These are phyloP conservation scores for Capsella rubella DNA, from an alignment of 441 rosid genomes.

Conservation along the genomic window DNA sequence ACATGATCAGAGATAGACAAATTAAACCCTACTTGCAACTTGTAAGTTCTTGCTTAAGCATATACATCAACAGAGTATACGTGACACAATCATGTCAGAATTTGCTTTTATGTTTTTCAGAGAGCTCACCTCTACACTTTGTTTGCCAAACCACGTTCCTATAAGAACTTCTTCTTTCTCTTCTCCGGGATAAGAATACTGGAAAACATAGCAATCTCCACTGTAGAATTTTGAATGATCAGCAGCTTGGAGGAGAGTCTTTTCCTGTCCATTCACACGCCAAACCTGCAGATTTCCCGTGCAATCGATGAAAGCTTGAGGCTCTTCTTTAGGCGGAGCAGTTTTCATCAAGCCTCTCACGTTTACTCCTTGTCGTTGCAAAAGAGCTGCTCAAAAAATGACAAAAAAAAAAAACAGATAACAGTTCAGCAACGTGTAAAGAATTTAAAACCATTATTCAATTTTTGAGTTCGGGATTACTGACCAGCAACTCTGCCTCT, in stretches of 20 bases:
- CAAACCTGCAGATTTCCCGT: conserved; percentile 86
- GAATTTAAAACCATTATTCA: conserved; percentile 13
- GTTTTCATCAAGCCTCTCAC: conserved; percentile 75
- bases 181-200: conserved; percentile 73
- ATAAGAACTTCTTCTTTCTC: conserved; percentile 74
- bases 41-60: conserved; percentile 1
- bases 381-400: conserved; percentile 41
- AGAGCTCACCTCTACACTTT: conserved; percentile 62
- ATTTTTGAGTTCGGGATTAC: conserved; percentile 35
- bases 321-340: conserved; percentile 61
- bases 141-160: conserved; percentile 82
- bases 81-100: not conserved
- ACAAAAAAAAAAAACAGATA: not conserved
- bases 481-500: conserved; percentile 96
- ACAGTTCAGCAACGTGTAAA: not conserved
- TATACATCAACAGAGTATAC: not conserved
- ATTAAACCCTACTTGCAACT: conserved; percentile 7
- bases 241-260: conserved; percentile 61
- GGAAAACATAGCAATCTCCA: conserved; percentile 89
- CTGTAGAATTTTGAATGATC: conserved; percentile 79
- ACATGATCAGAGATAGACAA: conserved; percentile 33
- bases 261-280: conserved; percentile 69
- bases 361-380: conserved; percentile 62
- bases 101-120: not conserved
- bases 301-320: conserved; percentile 65